Evolutionary conservation across 352 stramenopile species (phyloP).

Genomic region (Globisporangium sylvaticum): DNA sequence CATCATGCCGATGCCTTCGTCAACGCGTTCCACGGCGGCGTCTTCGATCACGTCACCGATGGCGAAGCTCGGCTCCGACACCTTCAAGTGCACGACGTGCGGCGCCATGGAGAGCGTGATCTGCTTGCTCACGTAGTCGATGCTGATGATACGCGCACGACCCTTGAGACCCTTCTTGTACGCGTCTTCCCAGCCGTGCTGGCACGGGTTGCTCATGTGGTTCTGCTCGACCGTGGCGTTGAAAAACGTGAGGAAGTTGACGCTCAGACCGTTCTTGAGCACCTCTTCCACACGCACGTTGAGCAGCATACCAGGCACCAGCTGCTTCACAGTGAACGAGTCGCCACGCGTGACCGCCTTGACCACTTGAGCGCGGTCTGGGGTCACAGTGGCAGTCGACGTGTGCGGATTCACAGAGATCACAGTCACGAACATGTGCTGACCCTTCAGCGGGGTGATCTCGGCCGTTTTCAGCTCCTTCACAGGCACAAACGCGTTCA

Average conservation of each 20-base stretch:
- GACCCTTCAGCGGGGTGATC: conserved; percentile 37
- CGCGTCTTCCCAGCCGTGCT: conserved; percentile 64
- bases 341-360: conserved; percentile 82
- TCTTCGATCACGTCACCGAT: conserved; percentile 75
- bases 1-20: conserved; percentile 83
- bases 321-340: conserved; percentile 83
- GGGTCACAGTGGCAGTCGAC: conserved; percentile 64
- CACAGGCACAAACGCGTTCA: conserved; percentile 71
- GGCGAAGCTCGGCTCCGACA: conserved; percentile 43
- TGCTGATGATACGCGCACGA: conserved; percentile 79
- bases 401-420: conserved; percentile 76
- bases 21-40: conserved; percentile 76
- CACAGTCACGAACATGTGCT: conserved; percentile 70
- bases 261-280: conserved; percentile 75
- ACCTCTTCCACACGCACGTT: conserved; percentile 91
- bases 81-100: conserved; percentile 80
- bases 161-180: conserved; percentile 85
- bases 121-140: conserved; percentile 70
- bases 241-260: conserved; percentile 90
- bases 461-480: conserved; percentile 55
- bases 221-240: conserved; percentile 85
- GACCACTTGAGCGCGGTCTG: conserved; percentile 53
- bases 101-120: conserved; percentile 84
- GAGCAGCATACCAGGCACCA: conserved; percentile 91
- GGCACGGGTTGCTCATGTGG: conserved; percentile 84